Percentiles rank a stretch among this genome's conserved stretches.
These are phyloP conservation scores for Medicago ruthenica DNA, from an alignment of 306 rosid genomes.

Conservation along the genomic window DNA sequence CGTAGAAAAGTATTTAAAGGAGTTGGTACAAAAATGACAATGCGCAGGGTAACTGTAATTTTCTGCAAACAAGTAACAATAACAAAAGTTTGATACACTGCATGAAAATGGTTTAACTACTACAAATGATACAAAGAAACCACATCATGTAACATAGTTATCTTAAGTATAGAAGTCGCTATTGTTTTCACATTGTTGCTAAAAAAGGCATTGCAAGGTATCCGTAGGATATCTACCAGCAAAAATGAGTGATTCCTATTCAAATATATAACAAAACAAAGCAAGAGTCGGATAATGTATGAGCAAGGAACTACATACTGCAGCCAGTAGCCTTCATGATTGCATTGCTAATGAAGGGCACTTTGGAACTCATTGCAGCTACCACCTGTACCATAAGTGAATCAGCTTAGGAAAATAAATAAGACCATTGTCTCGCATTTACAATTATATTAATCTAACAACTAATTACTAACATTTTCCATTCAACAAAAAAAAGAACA, in stretches of 20 bases:
- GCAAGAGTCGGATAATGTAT: constrained; percentile 16
- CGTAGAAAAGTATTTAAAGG: constrained; percentile 19
- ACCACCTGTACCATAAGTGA: constrained; percentile 68
- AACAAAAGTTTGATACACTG: constrained; percentile 19
- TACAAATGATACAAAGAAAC: constrained; percentile 4
- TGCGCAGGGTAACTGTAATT: neutral
- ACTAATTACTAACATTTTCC: no score
- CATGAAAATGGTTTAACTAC: neutral
- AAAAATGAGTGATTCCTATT: neutral
- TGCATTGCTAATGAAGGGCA: constrained; percentile 88
- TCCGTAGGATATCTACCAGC: neutral
- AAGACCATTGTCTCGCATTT: neutral
- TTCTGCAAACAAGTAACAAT: constrained; percentile 12
- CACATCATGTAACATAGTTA: constrained; percentile 28
- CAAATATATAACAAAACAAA: neutral
- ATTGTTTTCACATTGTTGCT: constrained; percentile 4
- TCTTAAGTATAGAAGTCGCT: neutral
- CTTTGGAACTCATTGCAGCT: constrained; percentile 98
- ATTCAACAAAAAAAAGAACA: no score
- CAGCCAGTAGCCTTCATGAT: constrained; percentile 85
- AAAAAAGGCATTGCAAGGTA: constrained; percentile 3
- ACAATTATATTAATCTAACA: neutral
- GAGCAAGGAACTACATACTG: constrained; percentile 56
- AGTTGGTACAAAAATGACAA: constrained; percentile 5
- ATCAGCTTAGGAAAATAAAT: constrained; percentile 33